phyloP scores from a whole-genome alignment of 2,329 filamentous ascomycete species.

The Stromatinia cepivora region DNA sequence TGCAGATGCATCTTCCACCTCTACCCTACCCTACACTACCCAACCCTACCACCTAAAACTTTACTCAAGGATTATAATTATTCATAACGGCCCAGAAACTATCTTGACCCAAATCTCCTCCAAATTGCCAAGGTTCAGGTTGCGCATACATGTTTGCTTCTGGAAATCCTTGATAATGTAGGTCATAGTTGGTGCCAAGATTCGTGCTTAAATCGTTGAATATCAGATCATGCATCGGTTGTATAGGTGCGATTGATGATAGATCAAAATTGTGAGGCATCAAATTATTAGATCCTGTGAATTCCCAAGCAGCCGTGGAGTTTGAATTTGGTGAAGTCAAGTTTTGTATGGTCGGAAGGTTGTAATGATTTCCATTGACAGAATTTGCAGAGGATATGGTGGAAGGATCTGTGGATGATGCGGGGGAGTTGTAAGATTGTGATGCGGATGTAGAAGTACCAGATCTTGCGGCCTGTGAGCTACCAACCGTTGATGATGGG shows the following conservation, averaged over 20 bases:
- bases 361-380: slow-evolving; percentile 28
- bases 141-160: slow-evolving; percentile 22
- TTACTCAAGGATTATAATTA: slow-evolving; percentile 38
- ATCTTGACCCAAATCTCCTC: slow-evolving; percentile 55
- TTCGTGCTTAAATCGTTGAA: slow-evolving; percentile 52
- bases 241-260: slow-evolving; percentile 54
- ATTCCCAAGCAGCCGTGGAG: slow-evolving; percentile 28
- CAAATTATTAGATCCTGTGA: slow-evolving; percentile 18
- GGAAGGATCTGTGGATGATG: slow-evolving; percentile 19
- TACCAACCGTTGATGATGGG: slow-evolving; percentile 22
- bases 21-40: neutral
- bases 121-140: slow-evolving; percentile 50
- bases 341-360: slow-evolving; percentile 37
- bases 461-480: slow-evolving; percentile 14
- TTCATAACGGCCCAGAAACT: slow-evolving; percentile 59
- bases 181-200: slow-evolving; percentile 3
- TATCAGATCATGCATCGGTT: slow-evolving; percentile 57
- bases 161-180: slow-evolving; percentile 16
- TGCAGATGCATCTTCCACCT: neutral
- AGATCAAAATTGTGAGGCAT: slow-evolving; percentile 46
- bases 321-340: slow-evolving; percentile 27
- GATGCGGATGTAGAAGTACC: slow-evolving; percentile 10
- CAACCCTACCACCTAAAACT: neutral
- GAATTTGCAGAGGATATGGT: slow-evolving; percentile 12
- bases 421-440: slow-evolving; percentile 15